A percentile compares a stretch with the other conserved stretches of the same genome.
Evolutionary conservation across 208 protist genomes (phyloP).

Genomic region (Trypanosomatidae sp.): DNA sequence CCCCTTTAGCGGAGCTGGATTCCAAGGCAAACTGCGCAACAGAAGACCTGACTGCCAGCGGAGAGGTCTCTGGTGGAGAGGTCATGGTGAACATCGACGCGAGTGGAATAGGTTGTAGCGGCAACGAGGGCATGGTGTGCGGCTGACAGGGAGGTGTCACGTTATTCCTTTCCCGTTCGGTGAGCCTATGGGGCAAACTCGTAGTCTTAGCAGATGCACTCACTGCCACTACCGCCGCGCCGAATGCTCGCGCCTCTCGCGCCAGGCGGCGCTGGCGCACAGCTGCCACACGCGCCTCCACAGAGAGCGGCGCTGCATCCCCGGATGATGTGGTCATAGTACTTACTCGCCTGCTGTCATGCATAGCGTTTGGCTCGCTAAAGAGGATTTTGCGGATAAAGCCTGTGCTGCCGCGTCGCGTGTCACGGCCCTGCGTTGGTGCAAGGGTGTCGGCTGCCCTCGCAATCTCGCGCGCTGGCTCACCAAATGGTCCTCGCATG

Average conservation of each 20-base stretch:
- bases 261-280: conserved; percentile 10
- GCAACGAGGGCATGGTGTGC: not conserved
- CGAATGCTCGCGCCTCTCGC: not conserved
- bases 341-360: not conserved
- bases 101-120: not conserved
- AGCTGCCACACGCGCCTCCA: conserved; percentile 19
- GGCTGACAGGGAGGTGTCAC: not conserved
- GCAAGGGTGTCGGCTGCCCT: not conserved
- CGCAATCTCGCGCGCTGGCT: not conserved
- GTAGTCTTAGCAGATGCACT: not conserved
- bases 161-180: too few relatives aligned
- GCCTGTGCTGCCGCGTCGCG: not conserved
- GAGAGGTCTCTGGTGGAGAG: not conserved
- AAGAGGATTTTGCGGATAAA: conserved; percentile 1
- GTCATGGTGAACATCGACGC: not conserved
- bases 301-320: not conserved
- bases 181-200: not conserved
- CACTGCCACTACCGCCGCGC: not conserved
- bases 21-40: not conserved
- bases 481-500: not conserved
- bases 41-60: too few relatives aligned
- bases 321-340: not conserved
- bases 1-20: not conserved
- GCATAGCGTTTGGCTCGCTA: not conserved
- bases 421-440: not conserved